Evolutionary conservation across 306 rosid species (phyloP).

Genomic region (Psophocarpus tetragonolobus): DNA sequence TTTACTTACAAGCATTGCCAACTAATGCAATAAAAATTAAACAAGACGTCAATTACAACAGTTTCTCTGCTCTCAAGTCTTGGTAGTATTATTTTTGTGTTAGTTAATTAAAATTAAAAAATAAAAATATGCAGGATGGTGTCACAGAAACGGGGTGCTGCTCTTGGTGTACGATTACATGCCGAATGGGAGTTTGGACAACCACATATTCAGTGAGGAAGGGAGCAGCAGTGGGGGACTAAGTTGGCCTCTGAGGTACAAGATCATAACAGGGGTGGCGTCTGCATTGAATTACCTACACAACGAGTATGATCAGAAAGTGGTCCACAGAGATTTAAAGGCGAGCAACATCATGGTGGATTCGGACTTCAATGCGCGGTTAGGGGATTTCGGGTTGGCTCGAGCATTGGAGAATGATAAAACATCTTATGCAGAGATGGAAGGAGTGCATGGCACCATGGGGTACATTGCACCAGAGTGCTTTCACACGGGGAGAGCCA

Average conservation of each 20-base stretch:
- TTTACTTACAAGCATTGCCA: slow-evolving; percentile 24
- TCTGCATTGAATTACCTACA: slow-evolving; percentile 70
- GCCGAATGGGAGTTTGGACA: slow-evolving; percentile 86
- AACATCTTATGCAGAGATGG: slow-evolving; percentile 62
- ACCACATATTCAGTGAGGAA: slow-evolving; percentile 59
- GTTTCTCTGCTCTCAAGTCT: neutral
- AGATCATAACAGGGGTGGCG: slow-evolving; percentile 64
- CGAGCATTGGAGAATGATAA: slow-evolving; percentile 71
- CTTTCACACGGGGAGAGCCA: slow-evolving; percentile 74
- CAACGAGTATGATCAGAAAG: slow-evolving; percentile 69
- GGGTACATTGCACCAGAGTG: slow-evolving; percentile 87
- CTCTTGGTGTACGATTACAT: slow-evolving; percentile 76
- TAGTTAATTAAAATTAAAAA: neutral
- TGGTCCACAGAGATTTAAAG: slow-evolving; percentile 72
- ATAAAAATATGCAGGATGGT: slow-evolving; percentile 55
- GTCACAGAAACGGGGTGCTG: slow-evolving; percentile 63
- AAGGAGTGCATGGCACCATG: slow-evolving; percentile 72
- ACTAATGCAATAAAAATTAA: neutral
- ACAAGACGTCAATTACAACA: neutral
- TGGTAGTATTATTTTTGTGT: too few relatives aligned
- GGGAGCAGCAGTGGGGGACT: slow-evolving; percentile 38
- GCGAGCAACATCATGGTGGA: slow-evolving; percentile 81
- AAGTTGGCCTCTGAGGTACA: slow-evolving; percentile 65
- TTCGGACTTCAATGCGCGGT: slow-evolving; percentile 60
- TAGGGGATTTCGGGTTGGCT: slow-evolving; percentile 77